Evolutionary conservation across 1,284 basidiomycete genomes (phyloP), one percentile per base, ranked within the genome.

Genomic region (Naganishia albida): DNA sequence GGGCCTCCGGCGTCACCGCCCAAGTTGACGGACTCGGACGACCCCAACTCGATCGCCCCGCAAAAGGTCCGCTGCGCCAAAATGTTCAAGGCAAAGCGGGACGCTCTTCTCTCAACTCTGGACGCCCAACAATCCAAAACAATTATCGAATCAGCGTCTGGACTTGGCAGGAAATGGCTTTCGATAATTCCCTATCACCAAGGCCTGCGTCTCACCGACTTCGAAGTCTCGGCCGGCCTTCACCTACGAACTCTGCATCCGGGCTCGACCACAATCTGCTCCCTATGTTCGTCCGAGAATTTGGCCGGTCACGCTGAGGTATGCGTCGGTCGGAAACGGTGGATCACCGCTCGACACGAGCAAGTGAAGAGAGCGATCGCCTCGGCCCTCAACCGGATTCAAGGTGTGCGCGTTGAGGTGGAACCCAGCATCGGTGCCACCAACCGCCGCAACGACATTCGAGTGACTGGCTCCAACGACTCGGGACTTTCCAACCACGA

Each of bases 351-450:
- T 16, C 6, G 50, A 34, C 50, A 52, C 28, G 50, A 52, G 6
- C 26, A 52, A 2, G 50, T 52, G 2, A 52, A 52, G 25, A 6
- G 34, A 7, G 50, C 28, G 7, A 52, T 52, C 50, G n/a, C 28
- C 8, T 7, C 10, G 18, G 16, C 50, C 28, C 26, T 38, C 50
- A 25, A 25, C 16, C 16, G 8, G 8, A 34, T 52, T 1, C 15
- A 52, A 30, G 50, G 50, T 20, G 34, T 23, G 16, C 52, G 52
- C 0, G 38, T 54, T 2, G n/a, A 15, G 6, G 52, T 54, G 16
- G 52, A 54, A n/a, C 52, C 38, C 4, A 3, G 20, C 43, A 57
- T 57, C 42, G 55, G 55, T 0, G 55, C 28, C 3, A 57, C 55
- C 3, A 28, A 46, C 43, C 55, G 55, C 0, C 13, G 55, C 1